Percentiles rank a stretch among this genome's conserved stretches.
Conservation (phyloP, 192 early-diverging fungal genomes). For the Backusella circina region DNA sequence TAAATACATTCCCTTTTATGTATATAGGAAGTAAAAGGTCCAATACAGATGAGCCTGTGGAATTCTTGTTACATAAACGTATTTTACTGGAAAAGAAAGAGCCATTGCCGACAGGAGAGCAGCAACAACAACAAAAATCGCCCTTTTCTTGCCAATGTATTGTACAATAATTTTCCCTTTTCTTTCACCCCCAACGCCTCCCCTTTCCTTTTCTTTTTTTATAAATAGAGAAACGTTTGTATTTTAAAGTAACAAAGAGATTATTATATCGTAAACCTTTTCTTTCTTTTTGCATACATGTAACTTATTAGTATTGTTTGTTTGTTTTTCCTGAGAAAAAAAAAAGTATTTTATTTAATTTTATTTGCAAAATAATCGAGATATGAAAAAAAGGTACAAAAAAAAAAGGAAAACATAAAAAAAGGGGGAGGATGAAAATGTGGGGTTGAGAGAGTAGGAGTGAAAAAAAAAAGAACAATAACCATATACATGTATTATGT, state of each 20-base stretch:
- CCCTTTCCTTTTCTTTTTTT: neutral
- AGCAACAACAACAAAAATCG: neutral
- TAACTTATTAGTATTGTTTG: neutral
- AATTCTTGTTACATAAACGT: neutral
- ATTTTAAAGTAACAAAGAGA: neutral
- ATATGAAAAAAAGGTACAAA: neutral
- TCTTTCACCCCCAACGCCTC: neutral
- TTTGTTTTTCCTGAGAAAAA: neutral
- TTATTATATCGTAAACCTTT: too few species aligned
- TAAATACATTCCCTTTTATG: neutral
- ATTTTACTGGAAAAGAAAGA: neutral
- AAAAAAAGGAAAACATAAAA: neutral
- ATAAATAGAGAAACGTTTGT: neutral
- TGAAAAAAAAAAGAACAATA: neutral
- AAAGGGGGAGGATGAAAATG: neutral
- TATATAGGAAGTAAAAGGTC: neutral
- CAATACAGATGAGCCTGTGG: neutral
- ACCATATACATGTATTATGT: neutral
- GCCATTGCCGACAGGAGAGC: neutral
- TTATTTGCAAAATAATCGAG: neutral
- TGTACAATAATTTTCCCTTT: neutral
- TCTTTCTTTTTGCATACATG: too few species aligned
- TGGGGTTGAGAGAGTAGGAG: neutral
- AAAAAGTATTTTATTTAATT: neutral
- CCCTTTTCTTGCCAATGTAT: conserved; percentile 22